Evolutionary conservation across 768 basidiomycete genomes (phyloP).

Genomic region (Cyathus striatus): DNA sequence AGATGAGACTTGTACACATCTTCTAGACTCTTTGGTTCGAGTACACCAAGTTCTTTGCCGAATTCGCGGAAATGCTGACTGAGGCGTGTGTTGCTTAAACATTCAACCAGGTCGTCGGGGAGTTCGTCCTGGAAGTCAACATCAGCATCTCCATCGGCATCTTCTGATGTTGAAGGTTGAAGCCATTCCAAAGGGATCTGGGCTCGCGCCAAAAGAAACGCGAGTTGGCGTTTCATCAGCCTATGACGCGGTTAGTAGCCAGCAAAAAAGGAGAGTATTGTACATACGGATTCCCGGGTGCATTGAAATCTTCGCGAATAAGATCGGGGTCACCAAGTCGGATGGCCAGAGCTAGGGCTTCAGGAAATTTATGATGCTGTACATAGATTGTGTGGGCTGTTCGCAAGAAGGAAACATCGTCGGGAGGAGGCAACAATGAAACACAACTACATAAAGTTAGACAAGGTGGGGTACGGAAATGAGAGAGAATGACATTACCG

Average conservation of each 20-base stretch:
- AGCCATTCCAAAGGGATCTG: constrained; percentile 91
- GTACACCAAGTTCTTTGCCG: constrained; percentile 89
- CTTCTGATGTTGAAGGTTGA: constrained; percentile 48
- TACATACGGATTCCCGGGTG: constrained; percentile 82
- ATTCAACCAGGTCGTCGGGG: constrained; percentile 78
- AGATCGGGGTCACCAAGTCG: constrained; percentile 76
- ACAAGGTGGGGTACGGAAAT: neutral
- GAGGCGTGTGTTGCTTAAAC: constrained; percentile 80
- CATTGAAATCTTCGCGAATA: constrained; percentile 83
- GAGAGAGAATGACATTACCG: constrained; percentile 42
- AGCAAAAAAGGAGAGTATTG: neutral
- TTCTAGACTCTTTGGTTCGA: constrained; percentile 86
- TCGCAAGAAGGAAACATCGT: constrained; percentile 84
- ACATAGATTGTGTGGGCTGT: constrained; percentile 89
- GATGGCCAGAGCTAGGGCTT: constrained; percentile 84
- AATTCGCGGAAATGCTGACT: constrained; percentile 85
- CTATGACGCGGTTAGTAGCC: constrained; percentile 25
- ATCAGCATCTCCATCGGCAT: constrained; percentile 47
- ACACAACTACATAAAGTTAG: constrained; percentile 55
- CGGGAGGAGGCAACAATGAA: constrained; percentile 85
- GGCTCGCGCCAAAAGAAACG: constrained; percentile 89
- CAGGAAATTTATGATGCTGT: constrained; percentile 81
- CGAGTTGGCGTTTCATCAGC: constrained; percentile 91
- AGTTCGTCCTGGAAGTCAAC: constrained; percentile 59
- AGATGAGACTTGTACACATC: constrained; percentile 97